Evolutionary conservation across 2,329 filamentous ascomycete species (phyloP).

Genomic region (Neofusicoccum laricinum): DNA sequence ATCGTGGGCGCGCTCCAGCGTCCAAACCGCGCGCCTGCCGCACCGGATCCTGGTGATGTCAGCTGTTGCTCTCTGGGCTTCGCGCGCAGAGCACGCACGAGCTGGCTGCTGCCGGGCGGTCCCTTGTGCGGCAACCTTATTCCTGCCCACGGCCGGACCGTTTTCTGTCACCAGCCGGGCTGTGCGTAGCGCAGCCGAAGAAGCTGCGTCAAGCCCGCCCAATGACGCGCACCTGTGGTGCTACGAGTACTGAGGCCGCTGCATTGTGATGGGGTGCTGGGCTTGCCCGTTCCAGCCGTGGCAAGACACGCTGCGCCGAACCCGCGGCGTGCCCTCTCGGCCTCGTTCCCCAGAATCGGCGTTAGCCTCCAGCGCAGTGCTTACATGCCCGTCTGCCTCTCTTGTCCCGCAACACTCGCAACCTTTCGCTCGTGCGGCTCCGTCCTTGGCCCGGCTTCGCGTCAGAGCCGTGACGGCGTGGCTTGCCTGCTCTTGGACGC

Average conservation of each 20-base stretch:
- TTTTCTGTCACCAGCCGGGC: constrained; percentile 1
- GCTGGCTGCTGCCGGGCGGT: background rate
- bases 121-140: constrained; percentile 8
- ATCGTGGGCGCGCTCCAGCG: too few species aligned
- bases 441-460: background rate
- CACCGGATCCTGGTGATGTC: background rate
- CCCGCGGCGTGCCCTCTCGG: background rate
- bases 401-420: background rate
- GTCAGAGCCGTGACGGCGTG: background rate
- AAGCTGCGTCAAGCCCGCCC: background rate
- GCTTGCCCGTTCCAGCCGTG: background rate
- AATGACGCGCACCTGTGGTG: background rate
- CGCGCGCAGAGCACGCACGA: background rate
- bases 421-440: background rate
- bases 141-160: constrained; percentile 2
- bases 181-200: background rate
- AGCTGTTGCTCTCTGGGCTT: background rate
- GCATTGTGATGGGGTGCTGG: background rate
- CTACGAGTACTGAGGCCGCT: background rate
- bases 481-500: background rate
- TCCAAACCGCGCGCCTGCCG: too few species aligned
- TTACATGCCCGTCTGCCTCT: background rate
- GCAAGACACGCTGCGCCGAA: background rate
- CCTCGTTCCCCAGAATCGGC: background rate
- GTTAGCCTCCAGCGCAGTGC: background rate